Percentiles rank a stretch among this genome's conserved stretches.
Evolutionary conservation across 148 eudicot genomes (phyloP).

Genomic region (Polygonum aviculare): DNA sequence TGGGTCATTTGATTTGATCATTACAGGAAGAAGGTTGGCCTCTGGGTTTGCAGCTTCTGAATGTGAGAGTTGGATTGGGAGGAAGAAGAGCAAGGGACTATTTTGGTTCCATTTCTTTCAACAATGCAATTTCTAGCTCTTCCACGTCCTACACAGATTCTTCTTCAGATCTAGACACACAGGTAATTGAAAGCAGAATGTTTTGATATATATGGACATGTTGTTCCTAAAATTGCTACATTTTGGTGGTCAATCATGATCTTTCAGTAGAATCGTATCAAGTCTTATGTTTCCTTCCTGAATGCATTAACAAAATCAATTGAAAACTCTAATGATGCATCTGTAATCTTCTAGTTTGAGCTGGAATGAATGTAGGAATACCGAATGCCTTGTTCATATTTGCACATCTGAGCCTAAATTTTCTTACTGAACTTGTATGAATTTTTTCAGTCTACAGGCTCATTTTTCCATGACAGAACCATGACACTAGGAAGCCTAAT

Average conservation of each 20-base stretch:
- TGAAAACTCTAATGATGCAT: no score
- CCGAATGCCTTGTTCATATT: not conserved
- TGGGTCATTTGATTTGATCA: not conserved
- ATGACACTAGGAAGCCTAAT: conserved; percentile 55
- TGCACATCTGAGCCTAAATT: not conserved
- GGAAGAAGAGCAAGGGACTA: conserved; percentile 26
- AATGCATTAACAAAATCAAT: not conserved
- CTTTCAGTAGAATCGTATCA: not conserved
- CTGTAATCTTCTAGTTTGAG: no score
- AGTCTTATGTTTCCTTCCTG: not conserved
- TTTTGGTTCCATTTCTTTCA: conserved; percentile 63
- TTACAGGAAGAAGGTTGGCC: conserved; percentile 79
- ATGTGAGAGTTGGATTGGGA: conserved; percentile 53
- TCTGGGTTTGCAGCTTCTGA: conserved; percentile 60
- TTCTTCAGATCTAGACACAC: conserved; percentile 76
- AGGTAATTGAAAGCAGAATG: conserved; percentile 29
- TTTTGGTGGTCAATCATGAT: not conserved
- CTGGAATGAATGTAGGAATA: not conserved
- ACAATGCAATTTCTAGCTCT: conserved; percentile 48
- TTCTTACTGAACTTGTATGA: not conserved
- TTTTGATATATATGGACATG: not conserved
- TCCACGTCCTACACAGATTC: conserved; percentile 54
- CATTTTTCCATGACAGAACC: conserved; percentile 49
- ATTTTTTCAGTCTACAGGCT: conserved; percentile 42
- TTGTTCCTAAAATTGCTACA: not conserved